Evolutionary conservation across 306 rosid genomes (phyloP).

Genomic region (Dryas alaskensis): DNA sequence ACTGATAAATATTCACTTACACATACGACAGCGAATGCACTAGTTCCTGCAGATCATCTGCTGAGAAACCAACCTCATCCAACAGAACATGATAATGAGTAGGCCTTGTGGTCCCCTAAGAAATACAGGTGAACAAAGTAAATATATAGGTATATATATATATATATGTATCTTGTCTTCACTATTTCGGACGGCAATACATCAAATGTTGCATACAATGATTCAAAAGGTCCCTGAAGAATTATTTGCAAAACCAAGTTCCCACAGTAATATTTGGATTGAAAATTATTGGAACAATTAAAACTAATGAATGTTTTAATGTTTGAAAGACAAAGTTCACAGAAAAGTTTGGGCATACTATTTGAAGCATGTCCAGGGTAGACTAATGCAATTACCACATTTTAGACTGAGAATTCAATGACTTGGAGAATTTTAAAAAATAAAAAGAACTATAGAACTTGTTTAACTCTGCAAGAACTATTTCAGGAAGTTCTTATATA

Average conservation of each 20-base stretch:
- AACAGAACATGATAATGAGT: constrained; percentile 82
- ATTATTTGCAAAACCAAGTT: no score
- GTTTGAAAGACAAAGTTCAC: no score
- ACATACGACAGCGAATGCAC: constrained; percentile 93
- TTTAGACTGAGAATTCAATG: no score
- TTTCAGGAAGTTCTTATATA: no score
- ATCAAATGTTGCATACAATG: background rate
- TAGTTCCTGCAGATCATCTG: constrained; percentile 87
- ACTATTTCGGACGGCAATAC: background rate
- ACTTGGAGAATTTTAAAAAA: no score
- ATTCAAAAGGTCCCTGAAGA: background rate
- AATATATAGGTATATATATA: background rate
- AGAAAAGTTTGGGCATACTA: no score
- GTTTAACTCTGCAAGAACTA: no score
- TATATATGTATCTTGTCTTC: background rate
- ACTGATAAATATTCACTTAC: constrained; percentile 48
- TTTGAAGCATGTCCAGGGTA: no score
- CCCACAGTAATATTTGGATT: background rate
- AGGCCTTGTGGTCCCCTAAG: constrained; percentile 89
- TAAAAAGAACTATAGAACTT: no score
- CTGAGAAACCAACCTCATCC: constrained; percentile 75
- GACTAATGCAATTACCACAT: no score
- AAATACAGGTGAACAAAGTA: background rate
- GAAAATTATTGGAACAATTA: background rate
- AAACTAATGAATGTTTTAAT: background rate